Conservation (phyloP, 331 rosid genomes). For the Saraca asoca region DNA sequence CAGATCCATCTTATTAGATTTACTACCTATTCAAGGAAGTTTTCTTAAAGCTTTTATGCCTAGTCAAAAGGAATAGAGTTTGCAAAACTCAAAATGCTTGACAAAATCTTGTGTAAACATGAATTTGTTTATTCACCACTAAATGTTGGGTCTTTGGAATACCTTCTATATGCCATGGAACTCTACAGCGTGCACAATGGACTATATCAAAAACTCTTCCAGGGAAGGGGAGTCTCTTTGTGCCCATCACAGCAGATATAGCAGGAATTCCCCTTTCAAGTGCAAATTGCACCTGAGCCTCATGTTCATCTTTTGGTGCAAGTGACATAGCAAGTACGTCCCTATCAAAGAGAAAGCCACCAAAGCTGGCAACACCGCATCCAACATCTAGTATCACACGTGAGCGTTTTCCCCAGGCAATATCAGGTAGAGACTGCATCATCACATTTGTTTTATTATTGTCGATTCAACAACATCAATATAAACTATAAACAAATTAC, state of each 20-base stretch:
- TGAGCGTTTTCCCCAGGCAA: slow-evolving; percentile 87
- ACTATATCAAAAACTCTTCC: slow-evolving; percentile 77
- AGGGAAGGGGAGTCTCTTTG: slow-evolving; percentile 91
- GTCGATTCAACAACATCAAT: slow-evolving; percentile 22
- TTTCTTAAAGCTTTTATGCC: slow-evolving; percentile 22
- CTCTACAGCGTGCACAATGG: slow-evolving; percentile 98
- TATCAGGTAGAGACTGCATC: slow-evolving; percentile 72
- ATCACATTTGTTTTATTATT: slow-evolving; percentile 19
- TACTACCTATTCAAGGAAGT: slow-evolving; percentile 21
- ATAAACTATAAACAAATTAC: no score
- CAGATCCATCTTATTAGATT: no score
- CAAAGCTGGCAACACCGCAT: slow-evolving; percentile 99
- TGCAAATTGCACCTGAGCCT: slow-evolving; percentile 91
- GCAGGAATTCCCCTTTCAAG: slow-evolving; percentile 57
- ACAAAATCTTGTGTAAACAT: slow-evolving; percentile 33
- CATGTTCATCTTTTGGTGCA: slow-evolving; percentile 99
- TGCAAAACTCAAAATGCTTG: neutral
- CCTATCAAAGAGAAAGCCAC: slow-evolving; percentile 94
- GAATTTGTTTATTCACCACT: slow-evolving; percentile 23
- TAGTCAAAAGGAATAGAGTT: neutral
- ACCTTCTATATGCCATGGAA: slow-evolving; percentile 99
- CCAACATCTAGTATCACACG: slow-evolving; percentile 97
- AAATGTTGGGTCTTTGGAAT: slow-evolving; percentile 27
- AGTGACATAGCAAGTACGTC: slow-evolving; percentile 86
- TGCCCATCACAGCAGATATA: slow-evolving; percentile 98